Evolutionary conservation across 305 asterid species (phyloP).

Genomic region (Fraxinus ornus): DNA sequence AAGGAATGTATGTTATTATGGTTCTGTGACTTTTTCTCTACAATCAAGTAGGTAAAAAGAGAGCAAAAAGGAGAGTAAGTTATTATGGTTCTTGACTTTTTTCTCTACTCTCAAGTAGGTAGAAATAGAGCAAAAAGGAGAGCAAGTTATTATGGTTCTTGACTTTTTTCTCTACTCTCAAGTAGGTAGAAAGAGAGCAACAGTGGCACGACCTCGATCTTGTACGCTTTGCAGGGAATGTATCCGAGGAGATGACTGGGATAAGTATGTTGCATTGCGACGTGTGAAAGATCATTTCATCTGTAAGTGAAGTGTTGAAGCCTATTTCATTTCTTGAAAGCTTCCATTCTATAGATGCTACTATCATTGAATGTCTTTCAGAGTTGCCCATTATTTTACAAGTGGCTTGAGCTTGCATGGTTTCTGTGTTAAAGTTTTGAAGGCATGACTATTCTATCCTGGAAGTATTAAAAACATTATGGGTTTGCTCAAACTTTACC

Average conservation of each 20-base stretch:
- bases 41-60: too few relatives aligned
- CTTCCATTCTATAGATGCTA: neutral
- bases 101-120: too few relatives aligned
- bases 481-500: neutral
- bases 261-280: constrained; percentile 57
- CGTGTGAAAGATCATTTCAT: constrained; percentile 92
- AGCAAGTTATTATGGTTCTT: too few relatives aligned
- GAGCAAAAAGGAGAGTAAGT: too few relatives aligned
- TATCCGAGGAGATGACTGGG: constrained; percentile 81
- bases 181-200: constrained; percentile 46
- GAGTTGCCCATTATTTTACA: neutral
- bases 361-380: neutral
- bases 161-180: too few relatives aligned
- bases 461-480: neutral
- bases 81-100: too few relatives aligned
- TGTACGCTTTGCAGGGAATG: constrained; percentile 98
- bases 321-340: neutral
- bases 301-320: constrained; percentile 57
- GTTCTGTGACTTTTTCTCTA: too few relatives aligned
- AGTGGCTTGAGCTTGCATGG: neutral
- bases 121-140: constrained; percentile 46
- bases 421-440: neutral
- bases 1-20: neutral
- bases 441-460: neutral
- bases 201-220: constrained; percentile 73